A percentile compares a stretch with the other conserved stretches of the same genome.
Conservation (phyloP, 192 early-diverging fungal genomes). For the Allomyces macrogynus region DNA sequence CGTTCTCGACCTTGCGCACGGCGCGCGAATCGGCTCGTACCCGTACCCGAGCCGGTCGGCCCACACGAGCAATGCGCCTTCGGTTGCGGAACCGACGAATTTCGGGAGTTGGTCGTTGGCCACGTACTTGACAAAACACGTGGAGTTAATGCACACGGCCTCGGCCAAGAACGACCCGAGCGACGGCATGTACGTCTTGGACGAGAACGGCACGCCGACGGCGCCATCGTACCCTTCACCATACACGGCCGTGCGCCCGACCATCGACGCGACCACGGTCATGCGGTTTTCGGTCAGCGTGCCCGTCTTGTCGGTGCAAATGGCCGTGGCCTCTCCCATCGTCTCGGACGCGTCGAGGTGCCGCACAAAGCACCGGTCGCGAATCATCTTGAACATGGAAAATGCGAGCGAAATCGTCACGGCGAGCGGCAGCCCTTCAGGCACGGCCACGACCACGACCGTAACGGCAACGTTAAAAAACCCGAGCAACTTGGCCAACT, state of each 20-base stretch:
- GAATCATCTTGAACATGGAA: conserved; percentile 45
- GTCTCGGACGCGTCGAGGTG: conserved; percentile 40
- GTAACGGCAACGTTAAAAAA: conserved; percentile 20
- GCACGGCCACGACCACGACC: conserved; percentile 39
- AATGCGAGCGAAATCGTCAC: conserved; percentile 37
- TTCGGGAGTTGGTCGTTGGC: conserved; percentile 12
- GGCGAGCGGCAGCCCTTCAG: conserved; percentile 41
- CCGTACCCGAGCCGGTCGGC: conserved; percentile 18
- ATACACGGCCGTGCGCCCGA: conserved; percentile 19
- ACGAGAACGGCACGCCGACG: conserved; percentile 14
- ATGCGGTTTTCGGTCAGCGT: conserved; percentile 41
- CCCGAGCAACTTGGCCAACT: not conserved
- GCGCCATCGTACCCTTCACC: conserved; percentile 33
- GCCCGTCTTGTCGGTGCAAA: conserved; percentile 43
- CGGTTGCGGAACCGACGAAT: conserved; percentile 37
- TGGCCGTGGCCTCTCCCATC: conserved; percentile 39
- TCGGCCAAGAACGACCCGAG: conserved; percentile 19
- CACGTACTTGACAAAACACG: conserved; percentile 29
- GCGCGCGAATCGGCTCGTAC: conserved; percentile 19
- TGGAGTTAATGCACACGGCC: conserved; percentile 28
- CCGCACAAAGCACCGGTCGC: conserved; percentile 39
- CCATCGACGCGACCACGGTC: conserved; percentile 29
- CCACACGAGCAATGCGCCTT: conserved; percentile 33
- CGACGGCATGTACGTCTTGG: conserved; percentile 11
- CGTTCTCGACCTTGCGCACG: conserved; percentile 22